Conservation (phyloP, 768 basidiomycete genomes). For the Xanthoconium stramineum region DNA sequence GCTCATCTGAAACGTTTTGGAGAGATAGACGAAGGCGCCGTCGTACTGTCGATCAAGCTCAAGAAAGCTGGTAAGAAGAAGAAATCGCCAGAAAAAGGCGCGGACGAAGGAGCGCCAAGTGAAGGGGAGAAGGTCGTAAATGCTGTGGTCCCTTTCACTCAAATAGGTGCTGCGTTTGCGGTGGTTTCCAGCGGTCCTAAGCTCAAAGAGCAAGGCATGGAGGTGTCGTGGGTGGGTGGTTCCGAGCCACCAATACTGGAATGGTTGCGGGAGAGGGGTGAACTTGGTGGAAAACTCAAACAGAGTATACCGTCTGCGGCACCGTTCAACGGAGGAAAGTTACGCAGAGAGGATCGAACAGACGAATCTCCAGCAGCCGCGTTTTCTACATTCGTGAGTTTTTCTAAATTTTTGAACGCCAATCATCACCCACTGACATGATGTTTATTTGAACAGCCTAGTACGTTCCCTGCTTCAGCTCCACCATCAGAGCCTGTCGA, state of each 20-base stretch:
- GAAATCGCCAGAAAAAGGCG: slow-evolving; percentile 32
- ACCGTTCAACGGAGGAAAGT: slow-evolving; percentile 18
- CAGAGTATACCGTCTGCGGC: slow-evolving; percentile 13
- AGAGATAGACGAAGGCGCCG: slow-evolving; percentile 54
- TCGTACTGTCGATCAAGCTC: slow-evolving; percentile 66
- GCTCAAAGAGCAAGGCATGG: slow-evolving; percentile 57
- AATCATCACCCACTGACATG: slow-evolving; percentile 4
- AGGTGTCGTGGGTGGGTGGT: slow-evolving; percentile 71
- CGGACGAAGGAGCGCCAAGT: slow-evolving; percentile 40
- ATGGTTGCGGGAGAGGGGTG: slow-evolving; percentile 73
- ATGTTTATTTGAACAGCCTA: slow-evolving; percentile 14
- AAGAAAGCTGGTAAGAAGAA: slow-evolving; percentile 38
- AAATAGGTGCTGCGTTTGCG: slow-evolving; percentile 73
- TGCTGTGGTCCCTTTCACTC: slow-evolving; percentile 73
- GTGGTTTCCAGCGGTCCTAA: slow-evolving; percentile 61
- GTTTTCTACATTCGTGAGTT: slow-evolving; percentile 44
- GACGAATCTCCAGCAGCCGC: slow-evolving; percentile 19
- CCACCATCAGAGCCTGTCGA: slow-evolving; percentile 22
- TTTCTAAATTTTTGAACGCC: not conserved
- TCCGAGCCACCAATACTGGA: slow-evolving; percentile 65
- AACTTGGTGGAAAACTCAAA: slow-evolving; percentile 38
- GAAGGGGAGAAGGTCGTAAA: slow-evolving; percentile 50
- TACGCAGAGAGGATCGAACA: not conserved
- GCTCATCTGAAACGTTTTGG: slow-evolving; percentile 60
- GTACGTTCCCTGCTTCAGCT: slow-evolving; percentile 14